These are phyloP conservation scores for Uronychia setigera DNA, from an alignment of 73 alveolate species.

Conservation along the genomic window DNA sequence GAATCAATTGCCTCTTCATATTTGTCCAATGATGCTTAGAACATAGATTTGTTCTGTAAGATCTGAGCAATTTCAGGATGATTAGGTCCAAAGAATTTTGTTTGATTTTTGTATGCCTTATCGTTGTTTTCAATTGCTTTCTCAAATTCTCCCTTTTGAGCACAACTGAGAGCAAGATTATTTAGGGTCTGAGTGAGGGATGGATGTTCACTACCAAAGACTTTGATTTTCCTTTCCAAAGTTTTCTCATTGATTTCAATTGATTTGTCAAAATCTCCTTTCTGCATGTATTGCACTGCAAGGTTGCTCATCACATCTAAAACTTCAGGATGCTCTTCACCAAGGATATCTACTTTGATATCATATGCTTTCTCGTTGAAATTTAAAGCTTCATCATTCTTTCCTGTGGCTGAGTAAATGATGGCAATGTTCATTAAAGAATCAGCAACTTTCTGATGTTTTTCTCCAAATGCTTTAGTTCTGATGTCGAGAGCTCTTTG, in stretches of 20 bases:
- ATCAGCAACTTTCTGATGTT: background rate
- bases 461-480: background rate
- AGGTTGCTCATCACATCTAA: background rate
- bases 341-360: background rate
- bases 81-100: too few relatives aligned
- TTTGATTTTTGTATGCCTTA: too few relatives aligned
- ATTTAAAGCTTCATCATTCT: background rate
- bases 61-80: too few relatives aligned
- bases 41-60: too few relatives aligned
- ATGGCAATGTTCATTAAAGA: background rate
- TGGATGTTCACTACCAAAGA: background rate
- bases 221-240: background rate
- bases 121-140: too few relatives aligned
- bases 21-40: too few relatives aligned
- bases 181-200: background rate
- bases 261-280: background rate
- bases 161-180: background rate
- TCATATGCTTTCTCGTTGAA: background rate
- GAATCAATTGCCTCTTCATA: too few relatives aligned
- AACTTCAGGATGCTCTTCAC: background rate
- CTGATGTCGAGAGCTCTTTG: background rate
- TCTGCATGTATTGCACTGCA: background rate
- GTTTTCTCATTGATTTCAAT: background rate
- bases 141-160: too few relatives aligned
- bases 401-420: background rate